These are phyloP conservation scores for Trichocladium uniseriatum DNA, from an alignment of 495 filamentous ascomycete species.

Conservation along the genomic window DNA sequence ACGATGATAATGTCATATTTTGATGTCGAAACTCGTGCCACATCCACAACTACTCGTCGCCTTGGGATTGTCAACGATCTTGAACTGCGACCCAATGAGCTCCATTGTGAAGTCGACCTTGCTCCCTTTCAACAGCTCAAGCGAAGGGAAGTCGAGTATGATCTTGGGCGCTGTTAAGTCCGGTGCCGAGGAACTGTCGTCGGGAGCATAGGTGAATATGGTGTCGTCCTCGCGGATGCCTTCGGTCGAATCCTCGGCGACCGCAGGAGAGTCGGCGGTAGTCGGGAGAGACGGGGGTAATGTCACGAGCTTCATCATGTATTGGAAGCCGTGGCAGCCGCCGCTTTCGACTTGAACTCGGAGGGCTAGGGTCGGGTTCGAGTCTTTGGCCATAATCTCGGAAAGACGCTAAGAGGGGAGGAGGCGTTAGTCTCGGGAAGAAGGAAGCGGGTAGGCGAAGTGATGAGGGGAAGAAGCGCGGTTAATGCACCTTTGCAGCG, in stretches of 20 bases:
- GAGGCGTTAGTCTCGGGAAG: neutral
- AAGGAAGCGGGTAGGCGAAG: neutral
- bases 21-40: constrained; percentile 96
- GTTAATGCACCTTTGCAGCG: constrained; percentile 56
- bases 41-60: constrained; percentile 95
- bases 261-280: constrained; percentile 12
- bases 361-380: constrained; percentile 72
- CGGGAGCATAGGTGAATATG: constrained; percentile 35
- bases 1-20: constrained; percentile 31
- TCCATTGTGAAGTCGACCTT: constrained; percentile 95
- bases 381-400: constrained; percentile 58
- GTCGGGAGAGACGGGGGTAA: constrained; percentile 35
- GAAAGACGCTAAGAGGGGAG: constrained; percentile 54
- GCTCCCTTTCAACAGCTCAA: constrained; percentile 84
- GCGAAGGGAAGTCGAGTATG: constrained; percentile 77
- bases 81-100: constrained; percentile 96
- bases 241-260: constrained; percentile 16
- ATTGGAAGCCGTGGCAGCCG: constrained; percentile 97
- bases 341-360: constrained; percentile 85
- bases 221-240: constrained; percentile 62
- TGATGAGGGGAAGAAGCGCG: neutral
- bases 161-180: constrained; percentile 54
- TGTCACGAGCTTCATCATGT: constrained; percentile 76
- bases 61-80: constrained; percentile 83
- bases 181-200: constrained; percentile 4